Evolutionary conservation across 495 filamentous ascomycete species (phyloP), one percentile per base, ranked within the genome.

Genomic region (Cladorrhinum samala): DNA sequence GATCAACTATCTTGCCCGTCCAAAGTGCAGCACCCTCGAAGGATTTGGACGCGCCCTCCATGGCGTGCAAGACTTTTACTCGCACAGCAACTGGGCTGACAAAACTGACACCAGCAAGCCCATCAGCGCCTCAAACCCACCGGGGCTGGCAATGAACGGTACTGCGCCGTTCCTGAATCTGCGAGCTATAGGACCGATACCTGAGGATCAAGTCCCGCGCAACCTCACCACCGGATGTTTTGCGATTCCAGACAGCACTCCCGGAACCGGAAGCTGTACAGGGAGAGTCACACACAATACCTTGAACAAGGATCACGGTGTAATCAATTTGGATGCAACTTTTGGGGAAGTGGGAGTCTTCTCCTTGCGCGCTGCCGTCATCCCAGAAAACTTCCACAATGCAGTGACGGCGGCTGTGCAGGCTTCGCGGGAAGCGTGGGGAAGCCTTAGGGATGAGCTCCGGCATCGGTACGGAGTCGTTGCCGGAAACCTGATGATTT

Each of bases 71-170:
- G 62, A 65, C 24, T 65, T 65, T 33, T 65, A 65, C 23, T 48
- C 62, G 11, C 62, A 65, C 53, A 65, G 60, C 52, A 65, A 65
- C 50, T 65, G 62, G 62, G 62, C 27, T 27, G 62, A 65, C 53
- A 13, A 24, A 3, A 17, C 41, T 9, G 60, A 65, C 3, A 48
- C 49, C 25, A 52, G 18, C 9, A 39, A 52, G 33, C 62, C 60
- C 18, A 59, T 63, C 39, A 45, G 54, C 36, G 43, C 55, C 9
- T 46, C 54, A 2, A 65, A 65, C 38, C 62, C 62, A 4, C 62
- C 60, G 16, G 62, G 62, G 2, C 49, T 65, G 13, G 55, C 44
- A 2, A 50, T 59, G 43, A 57, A 44, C n/a, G 52, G 54, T 19
- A 60, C 48, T 2, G 62, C 62, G 7, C 46, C 57, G 13, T 65